Evolutionary conservation across 306 rosid species (phyloP).

Genomic region (Purshia tridentata): DNA sequence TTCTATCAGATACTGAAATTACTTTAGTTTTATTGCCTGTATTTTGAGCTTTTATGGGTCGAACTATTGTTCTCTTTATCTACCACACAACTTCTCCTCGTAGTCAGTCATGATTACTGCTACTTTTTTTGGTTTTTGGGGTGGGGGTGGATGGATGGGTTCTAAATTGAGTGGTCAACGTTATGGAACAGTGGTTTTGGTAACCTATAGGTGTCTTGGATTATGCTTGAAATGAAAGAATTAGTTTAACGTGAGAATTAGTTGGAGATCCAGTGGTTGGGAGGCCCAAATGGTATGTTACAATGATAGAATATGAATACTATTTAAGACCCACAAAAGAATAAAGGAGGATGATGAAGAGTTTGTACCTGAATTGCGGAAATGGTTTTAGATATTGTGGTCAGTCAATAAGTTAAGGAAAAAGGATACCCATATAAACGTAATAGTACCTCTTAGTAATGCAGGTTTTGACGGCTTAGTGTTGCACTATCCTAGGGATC

Average conservation of each 20-base stretch:
- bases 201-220: not conserved
- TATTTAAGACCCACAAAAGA: not conserved
- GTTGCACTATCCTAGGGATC: conserved; percentile 1
- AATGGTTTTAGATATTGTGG: not conserved
- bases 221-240: not conserved
- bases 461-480: conserved; percentile 1
- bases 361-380: not conserved
- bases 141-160: not conserved
- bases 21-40: not conserved
- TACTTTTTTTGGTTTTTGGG: not conserved
- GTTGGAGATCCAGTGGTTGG: conserved; percentile 1
- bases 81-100: not conserved
- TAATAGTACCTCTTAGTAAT: not conserved
- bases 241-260: not conserved
- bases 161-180: conserved; percentile 3
- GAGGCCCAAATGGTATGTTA: not conserved
- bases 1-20: not conserved
- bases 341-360: not conserved
- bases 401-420: not conserved
- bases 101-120: not conserved
- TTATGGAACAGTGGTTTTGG: not conserved
- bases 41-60: not conserved
- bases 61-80: not conserved
- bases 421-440: not conserved
- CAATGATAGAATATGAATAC: not conserved